Percentiles rank a stretch among this genome's conserved stretches.
Evolutionary conservation across 345 rosid genomes (phyloP).

Genomic region (sweet orange (Citrus sinensis)): DVS_A1.0 CM039168.1:30041001-30041500

Average conservation of each 20-base stretch:
- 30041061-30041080: constrained; percentile 38
- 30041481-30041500: not conserved
- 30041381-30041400: not conserved
- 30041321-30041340: not conserved
- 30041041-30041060: constrained; percentile 20
- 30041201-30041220: constrained; percentile 36
- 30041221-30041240: constrained; percentile 14
- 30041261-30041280: constrained; percentile 64
- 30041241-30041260: constrained; percentile 50
- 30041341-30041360: not conserved
- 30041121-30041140: not conserved
- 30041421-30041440: not conserved
- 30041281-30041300: constrained; percentile 25
- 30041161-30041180: constrained; percentile 20
- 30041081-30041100: constrained; percentile 72
- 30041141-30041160: constrained; percentile 1
- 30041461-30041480: not conserved
- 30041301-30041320: not conserved
- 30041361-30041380: not conserved
- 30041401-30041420: too few relatives aligned
- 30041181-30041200: constrained; percentile 50
- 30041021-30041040: constrained; percentile 26
- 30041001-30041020: constrained; percentile 72
- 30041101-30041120: constrained; percentile 15
- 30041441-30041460: not conserved